Conservation (phyloP, 2,329 filamentous ascomycete species). For the Colletotrichum gigasporum region DNA sequence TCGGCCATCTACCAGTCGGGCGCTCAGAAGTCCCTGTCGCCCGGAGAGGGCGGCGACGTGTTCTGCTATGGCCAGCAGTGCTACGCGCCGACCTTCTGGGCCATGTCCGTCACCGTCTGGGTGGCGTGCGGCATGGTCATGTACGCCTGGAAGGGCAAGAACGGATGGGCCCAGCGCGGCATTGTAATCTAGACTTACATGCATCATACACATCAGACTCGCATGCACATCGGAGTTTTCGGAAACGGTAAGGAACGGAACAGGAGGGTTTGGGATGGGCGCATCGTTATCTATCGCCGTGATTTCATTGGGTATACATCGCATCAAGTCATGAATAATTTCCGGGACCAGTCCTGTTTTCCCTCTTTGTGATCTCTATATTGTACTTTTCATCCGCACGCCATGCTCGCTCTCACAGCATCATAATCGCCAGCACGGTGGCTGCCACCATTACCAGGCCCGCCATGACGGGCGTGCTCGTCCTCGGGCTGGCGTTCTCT, state of each 20-base stretch:
- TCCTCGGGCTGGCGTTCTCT: slow-evolving; percentile 1
- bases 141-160: slow-evolving; percentile 82
- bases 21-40: slow-evolving; percentile 54
- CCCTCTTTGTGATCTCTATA: not conserved
- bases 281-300: slow-evolving; percentile 12
- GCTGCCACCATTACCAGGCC: not conserved
- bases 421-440: slow-evolving; percentile 4
- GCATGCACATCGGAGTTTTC: slow-evolving; percentile 21
- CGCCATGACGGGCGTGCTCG: not conserved
- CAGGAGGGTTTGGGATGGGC: not conserved
- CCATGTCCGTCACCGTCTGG: slow-evolving; percentile 83
- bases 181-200: slow-evolving; percentile 65
- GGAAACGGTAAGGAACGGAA: not conserved
- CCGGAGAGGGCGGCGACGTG: slow-evolving; percentile 53
- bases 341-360: slow-evolving; percentile 25
- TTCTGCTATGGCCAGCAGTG: slow-evolving; percentile 86
- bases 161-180: slow-evolving; percentile 80
- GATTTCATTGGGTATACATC: slow-evolving; percentile 29
- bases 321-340: slow-evolving; percentile 25
- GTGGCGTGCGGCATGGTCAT: slow-evolving; percentile 76
- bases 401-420: slow-evolving; percentile 13
- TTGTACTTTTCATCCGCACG: not conserved
- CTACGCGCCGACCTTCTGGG: slow-evolving; percentile 87
- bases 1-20: slow-evolving; percentile 80
- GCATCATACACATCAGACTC: not conserved